phyloP scores from a whole-genome alignment of 1,139 yeast species.

The Kurtzmaniella quercitrusa region DNA sequence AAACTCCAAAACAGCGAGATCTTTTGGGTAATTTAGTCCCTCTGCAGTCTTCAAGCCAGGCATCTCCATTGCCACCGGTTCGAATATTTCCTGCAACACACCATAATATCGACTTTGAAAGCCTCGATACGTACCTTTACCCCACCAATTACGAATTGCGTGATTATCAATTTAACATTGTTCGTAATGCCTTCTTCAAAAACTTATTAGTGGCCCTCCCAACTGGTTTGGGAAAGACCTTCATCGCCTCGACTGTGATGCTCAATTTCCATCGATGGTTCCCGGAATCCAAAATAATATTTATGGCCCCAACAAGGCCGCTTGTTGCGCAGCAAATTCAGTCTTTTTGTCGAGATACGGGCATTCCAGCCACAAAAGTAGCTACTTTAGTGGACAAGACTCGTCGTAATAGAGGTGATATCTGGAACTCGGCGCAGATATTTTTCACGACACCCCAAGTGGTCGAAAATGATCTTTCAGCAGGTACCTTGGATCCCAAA shows the following conservation, averaged over 20 bases:
- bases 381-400: constrained; percentile 78
- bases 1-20: constrained; percentile 4
- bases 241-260: constrained; percentile 93
- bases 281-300: constrained; percentile 68
- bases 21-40: constrained; percentile 5
- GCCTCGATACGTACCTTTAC: constrained; percentile 56
- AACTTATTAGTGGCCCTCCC: constrained; percentile 89
- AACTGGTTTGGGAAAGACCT: constrained; percentile 96
- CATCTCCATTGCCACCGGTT: neutral
- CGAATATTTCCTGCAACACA: constrained; percentile 38
- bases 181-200: constrained; percentile 63
- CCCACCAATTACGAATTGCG: constrained; percentile 83
- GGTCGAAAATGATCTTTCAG: constrained; percentile 79
- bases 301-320: constrained; percentile 97
- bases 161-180: constrained; percentile 84
- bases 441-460: constrained; percentile 97
- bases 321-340: constrained; percentile 96
- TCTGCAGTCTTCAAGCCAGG: neutral
- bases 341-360: constrained; percentile 87
- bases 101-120: constrained; percentile 43
- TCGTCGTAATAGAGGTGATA: constrained; percentile 58
- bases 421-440: constrained; percentile 75
- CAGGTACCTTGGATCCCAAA: constrained; percentile 75
- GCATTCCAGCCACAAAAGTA: constrained; percentile 70
- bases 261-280: constrained; percentile 88